These are phyloP conservation scores for Pseudocercospora fijiensis DNA, from an alignment of 2,329 filamentous ascomycete genomes.

Conservation along the genomic window DNA sequence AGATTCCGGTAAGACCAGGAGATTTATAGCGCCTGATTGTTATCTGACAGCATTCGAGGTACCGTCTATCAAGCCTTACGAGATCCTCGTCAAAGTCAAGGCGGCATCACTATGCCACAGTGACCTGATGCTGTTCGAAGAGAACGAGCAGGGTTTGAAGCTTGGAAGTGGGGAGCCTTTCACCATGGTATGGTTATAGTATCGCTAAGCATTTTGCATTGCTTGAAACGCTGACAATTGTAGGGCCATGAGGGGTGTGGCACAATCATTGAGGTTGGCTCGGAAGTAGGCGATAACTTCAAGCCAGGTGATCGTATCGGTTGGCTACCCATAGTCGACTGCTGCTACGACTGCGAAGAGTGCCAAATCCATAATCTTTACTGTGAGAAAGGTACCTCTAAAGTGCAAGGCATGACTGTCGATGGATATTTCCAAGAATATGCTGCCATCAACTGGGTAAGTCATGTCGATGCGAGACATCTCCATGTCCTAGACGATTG, in stretches of 20 bases:
- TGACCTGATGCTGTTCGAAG: conserved; percentile 26
- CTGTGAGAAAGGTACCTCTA: conserved; percentile 15
- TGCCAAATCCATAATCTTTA: conserved; percentile 22
- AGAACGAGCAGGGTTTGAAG: conserved; percentile 19
- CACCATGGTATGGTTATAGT: conserved; percentile 16
- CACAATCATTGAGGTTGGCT: conserved; percentile 16
- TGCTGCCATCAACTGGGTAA: conserved; percentile 18
- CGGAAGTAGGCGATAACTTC: conserved; percentile 15
- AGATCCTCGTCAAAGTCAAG: conserved; percentile 24
- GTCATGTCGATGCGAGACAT: not conserved
- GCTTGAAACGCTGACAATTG: not conserved
- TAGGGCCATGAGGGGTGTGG: conserved; percentile 25
- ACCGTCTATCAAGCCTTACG: conserved; percentile 19
- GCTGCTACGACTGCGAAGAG: conserved; percentile 24
- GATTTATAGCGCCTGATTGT: not conserved
- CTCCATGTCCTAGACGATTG: not conserved
- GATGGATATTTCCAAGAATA: conserved; percentile 25
- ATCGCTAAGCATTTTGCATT: not conserved
- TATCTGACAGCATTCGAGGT: conserved; percentile 1
- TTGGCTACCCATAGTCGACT: conserved; percentile 23
- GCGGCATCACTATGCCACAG: conserved; percentile 26
- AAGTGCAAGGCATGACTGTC: conserved; percentile 25
- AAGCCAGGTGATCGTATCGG: conserved; percentile 19
- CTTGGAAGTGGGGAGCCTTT: conserved; percentile 19
- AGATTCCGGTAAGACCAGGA: conserved; percentile 15